Conservation (phyloP, 495 filamentous ascomycete species). For the Xanthoparmelia taractica region DNA sequence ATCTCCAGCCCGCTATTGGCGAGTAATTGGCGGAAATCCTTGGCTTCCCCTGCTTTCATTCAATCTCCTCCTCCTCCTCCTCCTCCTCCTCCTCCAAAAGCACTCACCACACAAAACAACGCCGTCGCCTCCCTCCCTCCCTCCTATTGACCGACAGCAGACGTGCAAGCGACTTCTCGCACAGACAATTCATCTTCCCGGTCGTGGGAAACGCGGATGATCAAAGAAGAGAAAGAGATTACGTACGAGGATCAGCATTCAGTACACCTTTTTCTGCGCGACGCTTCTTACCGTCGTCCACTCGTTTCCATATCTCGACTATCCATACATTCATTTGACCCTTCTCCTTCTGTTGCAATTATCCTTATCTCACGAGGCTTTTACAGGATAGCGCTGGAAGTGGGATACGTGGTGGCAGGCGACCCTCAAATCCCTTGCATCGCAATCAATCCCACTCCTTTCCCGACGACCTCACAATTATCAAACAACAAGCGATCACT, state of each 20-base stretch:
- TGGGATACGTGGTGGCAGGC: slow-evolving; percentile 12
- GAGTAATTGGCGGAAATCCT: not conserved
- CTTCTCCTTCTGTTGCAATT: slow-evolving; percentile 4
- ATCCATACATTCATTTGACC: slow-evolving; percentile 21
- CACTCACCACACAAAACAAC: not conserved
- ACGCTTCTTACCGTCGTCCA: slow-evolving; percentile 20
- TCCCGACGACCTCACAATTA: not conserved
- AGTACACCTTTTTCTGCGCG: slow-evolving; percentile 13
- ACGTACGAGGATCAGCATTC: slow-evolving; percentile 6
- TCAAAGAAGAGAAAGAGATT: not conserved
- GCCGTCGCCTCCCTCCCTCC: not conserved
- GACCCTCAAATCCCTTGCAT: slow-evolving; percentile 8
- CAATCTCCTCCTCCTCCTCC: not conserved
- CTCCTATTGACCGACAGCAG: slow-evolving; percentile 14
- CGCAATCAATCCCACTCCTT: not conserved
- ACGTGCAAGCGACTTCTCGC: slow-evolving; percentile 10
- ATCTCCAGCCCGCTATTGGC: too few species aligned
- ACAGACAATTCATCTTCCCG: slow-evolving; percentile 12
- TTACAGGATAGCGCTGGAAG: not conserved
- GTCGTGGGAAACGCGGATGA: not conserved
- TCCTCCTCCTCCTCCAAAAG: not conserved
- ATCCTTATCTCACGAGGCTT: slow-evolving; percentile 2
- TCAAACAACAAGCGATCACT: not conserved
- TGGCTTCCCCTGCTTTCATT: not conserved
- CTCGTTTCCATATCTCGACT: slow-evolving; percentile 21